Percentiles rank a stretch among this genome's conserved stretches.
These are phyloP conservation scores for Orbilia ellipsospora DNA, from an alignment of 2,329 filamentous ascomycete genomes.

Conservation along the genomic window DNA sequence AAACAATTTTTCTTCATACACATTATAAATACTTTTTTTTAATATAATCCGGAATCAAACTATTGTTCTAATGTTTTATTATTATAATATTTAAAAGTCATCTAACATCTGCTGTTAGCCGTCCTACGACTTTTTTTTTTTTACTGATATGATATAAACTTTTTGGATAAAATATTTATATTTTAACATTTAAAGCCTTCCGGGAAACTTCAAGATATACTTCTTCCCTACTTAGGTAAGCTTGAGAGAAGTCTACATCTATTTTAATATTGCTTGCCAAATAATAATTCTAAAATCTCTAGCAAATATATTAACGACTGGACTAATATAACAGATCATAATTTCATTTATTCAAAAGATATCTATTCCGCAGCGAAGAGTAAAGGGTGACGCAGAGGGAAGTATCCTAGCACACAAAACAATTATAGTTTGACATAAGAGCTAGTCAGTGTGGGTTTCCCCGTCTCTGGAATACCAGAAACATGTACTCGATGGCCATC, in stretches of 20 bases:
- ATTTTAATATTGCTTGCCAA: no score
- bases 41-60: not conserved
- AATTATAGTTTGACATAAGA: conserved; percentile 27
- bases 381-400: no score
- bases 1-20: not conserved
- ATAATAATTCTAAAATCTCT: no score
- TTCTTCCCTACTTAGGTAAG: no score
- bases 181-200: not conserved
- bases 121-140: not conserved
- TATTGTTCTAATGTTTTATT: not conserved
- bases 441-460: not conserved
- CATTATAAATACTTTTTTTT: not conserved
- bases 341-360: no score
- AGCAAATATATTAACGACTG: no score
- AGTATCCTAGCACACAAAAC: no score
- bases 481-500: conserved; percentile 16
- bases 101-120: not conserved
- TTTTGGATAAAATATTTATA: not conserved
- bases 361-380: no score
- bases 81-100: not conserved
- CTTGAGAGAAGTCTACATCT: no score
- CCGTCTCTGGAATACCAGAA: not conserved
- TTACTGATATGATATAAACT: not conserved
- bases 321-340: no score
- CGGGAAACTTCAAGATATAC: no score